These are phyloP conservation scores for Persicaria tinctoria DNA, from an alignment of 148 eudicot species.

Conservation along the genomic window DNA sequence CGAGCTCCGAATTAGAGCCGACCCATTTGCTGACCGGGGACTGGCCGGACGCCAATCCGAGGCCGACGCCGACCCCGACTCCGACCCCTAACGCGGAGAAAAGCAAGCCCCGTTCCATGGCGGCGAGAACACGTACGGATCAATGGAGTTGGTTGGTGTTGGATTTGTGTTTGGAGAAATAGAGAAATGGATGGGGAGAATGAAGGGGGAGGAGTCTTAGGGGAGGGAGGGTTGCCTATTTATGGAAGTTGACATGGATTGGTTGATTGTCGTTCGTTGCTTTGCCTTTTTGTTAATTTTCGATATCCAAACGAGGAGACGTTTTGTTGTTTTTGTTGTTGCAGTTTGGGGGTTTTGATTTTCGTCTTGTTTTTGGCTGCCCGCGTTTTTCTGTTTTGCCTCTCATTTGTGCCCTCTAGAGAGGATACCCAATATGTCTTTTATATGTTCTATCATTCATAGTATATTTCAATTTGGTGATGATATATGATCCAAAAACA, in stretches of 20 bases:
- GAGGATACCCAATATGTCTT: too few species aligned
- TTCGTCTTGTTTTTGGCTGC: neutral
- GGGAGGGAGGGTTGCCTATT: neutral
- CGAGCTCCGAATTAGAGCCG: conserved; percentile 30
- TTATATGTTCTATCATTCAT: too few species aligned
- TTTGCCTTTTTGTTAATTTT: neutral
- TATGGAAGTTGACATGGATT: neutral
- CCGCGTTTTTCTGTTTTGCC: conserved; percentile 3
- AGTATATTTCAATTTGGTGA: too few species aligned
- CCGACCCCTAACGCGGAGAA: conserved; percentile 85
- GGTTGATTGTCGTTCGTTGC: neutral
- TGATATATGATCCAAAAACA: too few species aligned
- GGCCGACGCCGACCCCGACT: conserved; percentile 79
- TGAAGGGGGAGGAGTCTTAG: neutral
- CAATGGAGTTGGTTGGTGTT: neutral
- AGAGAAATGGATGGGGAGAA: neutral
- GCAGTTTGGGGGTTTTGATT: neutral
- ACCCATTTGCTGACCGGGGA: conserved; percentile 57
- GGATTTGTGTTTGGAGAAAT: neutral
- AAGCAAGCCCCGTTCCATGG: conserved; percentile 26
- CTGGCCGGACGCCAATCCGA: conserved; percentile 65
- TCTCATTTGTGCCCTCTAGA: neutral
- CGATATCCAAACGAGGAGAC: neutral
- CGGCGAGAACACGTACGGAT: neutral
- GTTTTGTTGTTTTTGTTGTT: neutral